Percentiles rank a stretch among this genome's conserved stretches.
Evolutionary conservation across 202 grass and related monocot genomes (phyloP).

Genomic region (Setaria viridis): DNA sequence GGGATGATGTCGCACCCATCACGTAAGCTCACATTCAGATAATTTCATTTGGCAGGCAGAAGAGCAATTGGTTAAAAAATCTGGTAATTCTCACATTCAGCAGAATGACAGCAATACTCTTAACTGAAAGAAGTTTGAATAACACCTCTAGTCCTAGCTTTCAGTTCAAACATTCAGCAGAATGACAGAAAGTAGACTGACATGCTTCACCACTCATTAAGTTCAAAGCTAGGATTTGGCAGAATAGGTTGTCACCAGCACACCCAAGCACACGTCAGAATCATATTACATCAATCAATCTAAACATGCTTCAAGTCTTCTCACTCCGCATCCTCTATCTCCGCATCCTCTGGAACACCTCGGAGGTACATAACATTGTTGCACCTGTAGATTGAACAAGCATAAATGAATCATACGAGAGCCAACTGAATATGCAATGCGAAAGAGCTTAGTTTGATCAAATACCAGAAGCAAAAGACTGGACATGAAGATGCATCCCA

Average conservation of each 20-base stretch:
- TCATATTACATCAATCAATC: constrained; percentile 35
- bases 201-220: background rate
- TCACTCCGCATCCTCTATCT: constrained; percentile 88
- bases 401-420: constrained; percentile 11
- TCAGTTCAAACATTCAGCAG: background rate
- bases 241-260: background rate
- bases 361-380: constrained; percentile 87
- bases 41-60: background rate
- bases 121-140: background rate
- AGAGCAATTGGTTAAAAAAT: background rate
- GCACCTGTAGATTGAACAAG: constrained; percentile 59
- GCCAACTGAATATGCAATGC: background rate
- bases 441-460: background rate
- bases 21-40: background rate
- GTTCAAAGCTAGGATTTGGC: background rate
- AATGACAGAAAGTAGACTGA: background rate
- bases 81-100: background rate
- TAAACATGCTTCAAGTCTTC: background rate
- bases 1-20: background rate
- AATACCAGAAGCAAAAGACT: background rate
- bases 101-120: background rate
- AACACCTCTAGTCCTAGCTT: background rate
- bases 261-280: constrained; percentile 27
- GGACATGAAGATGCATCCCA: background rate
- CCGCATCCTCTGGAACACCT: constrained; percentile 80